These are phyloP conservation scores for Tetrapisispora taiwanensis DNA, from an alignment of 805 yeast genomes.

Conservation along the genomic window DNA sequence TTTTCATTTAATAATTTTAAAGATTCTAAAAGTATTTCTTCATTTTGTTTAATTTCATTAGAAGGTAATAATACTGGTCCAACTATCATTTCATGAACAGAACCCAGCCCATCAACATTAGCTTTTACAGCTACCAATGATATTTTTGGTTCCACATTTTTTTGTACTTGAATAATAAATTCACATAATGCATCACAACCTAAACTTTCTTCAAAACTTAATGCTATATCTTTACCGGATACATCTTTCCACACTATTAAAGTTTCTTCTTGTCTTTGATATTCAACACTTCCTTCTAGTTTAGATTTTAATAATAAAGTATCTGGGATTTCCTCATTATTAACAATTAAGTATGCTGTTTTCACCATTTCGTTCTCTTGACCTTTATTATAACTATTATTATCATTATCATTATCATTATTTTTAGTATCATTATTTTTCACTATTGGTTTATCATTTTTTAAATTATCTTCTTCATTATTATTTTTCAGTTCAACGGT, in stretches of 20 bases:
- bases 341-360: constrained; percentile 56
- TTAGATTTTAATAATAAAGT: constrained; percentile 53
- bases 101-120: constrained; percentile 39
- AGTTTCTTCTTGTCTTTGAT: constrained; percentile 91
- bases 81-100: constrained; percentile 60
- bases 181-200: constrained; percentile 83
- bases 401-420: constrained; percentile 14
- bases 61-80: constrained; percentile 71
- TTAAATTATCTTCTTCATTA: constrained; percentile 14
- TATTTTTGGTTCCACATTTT: constrained; percentile 49
- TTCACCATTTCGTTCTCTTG: constrained; percentile 1
- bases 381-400: constrained; percentile 11
- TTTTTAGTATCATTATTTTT: constrained; percentile 19
- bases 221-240: constrained; percentile 65
- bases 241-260: constrained; percentile 87
- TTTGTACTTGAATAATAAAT: constrained; percentile 61
- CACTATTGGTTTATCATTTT: background rate
- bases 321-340: constrained; percentile 53
- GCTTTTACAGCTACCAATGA: constrained; percentile 61
- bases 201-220: constrained; percentile 82
- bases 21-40: constrained; percentile 39
- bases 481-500: background rate
- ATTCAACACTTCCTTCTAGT: constrained; percentile 68
- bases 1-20: constrained; percentile 50
- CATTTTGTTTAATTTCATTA: constrained; percentile 37